A percentile compares a stretch with the other conserved stretches of the same genome.
phyloP scores from a whole-genome alignment of 2,329 filamentous ascomycete species.

The Aspergillus aculeatus region DNA sequence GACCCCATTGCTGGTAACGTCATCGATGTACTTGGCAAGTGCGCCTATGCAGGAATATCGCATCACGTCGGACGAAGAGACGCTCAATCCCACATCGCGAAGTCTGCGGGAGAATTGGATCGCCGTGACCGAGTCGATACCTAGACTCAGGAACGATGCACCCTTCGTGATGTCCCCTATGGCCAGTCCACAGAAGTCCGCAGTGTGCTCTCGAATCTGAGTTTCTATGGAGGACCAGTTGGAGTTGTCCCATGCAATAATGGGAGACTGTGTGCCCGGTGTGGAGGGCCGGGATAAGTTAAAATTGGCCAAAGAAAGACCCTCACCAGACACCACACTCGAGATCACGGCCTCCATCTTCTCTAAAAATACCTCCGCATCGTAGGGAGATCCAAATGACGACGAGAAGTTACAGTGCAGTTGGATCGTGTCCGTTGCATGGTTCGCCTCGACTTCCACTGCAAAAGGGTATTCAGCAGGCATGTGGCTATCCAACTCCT shows the following conservation, averaged over 20 bases:
- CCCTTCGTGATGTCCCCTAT: conserved; percentile 25
- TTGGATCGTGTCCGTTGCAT: conserved; percentile 20
- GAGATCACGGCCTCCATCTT: conserved; percentile 33
- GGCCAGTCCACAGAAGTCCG: conserved; percentile 25
- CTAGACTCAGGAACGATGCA: conserved; percentile 34
- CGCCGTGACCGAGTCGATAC: conserved; percentile 35
- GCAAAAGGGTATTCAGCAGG: conserved; percentile 37
- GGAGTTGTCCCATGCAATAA: conserved; percentile 19
- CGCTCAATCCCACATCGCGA: conserved; percentile 25
- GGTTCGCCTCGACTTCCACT: conserved; percentile 34
- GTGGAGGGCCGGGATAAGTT: conserved; percentile 15
- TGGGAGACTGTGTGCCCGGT: not conserved
- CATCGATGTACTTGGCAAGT: conserved; percentile 22
- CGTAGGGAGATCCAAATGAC: conserved; percentile 23
- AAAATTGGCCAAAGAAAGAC: conserved; percentile 25
- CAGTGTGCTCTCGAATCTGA: conserved; percentile 23
- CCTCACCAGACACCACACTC: conserved; percentile 26
- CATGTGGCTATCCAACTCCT: conserved; percentile 35
- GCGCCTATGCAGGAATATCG: conserved; percentile 32
- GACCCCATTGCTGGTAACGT: not conserved
- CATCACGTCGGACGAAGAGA: conserved; percentile 38
- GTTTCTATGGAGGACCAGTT: conserved; percentile 25
- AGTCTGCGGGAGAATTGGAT: conserved; percentile 35
- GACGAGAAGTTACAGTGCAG: conserved; percentile 28
- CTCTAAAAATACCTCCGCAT: conserved; percentile 30